phyloP scores from a whole-genome alignment of 2,329 filamentous ascomycete species.

The Aspergillus fumigatus region DNA sequence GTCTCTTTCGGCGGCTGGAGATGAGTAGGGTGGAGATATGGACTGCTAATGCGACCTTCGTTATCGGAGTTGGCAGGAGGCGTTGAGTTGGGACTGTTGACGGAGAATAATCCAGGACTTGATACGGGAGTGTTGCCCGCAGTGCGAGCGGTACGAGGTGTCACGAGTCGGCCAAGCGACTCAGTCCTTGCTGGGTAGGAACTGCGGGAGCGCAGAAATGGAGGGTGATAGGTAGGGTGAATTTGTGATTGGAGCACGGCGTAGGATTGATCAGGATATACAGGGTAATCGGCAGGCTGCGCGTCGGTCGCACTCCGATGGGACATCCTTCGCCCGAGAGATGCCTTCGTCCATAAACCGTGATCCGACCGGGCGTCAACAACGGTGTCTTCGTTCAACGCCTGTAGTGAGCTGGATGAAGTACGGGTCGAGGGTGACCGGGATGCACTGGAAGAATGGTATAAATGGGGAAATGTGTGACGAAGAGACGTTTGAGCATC shows the following conservation, averaged over 20 bases:
- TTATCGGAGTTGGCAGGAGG: slow-evolving; percentile 34
- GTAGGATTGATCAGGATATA: slow-evolving; percentile 48
- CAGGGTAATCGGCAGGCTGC: slow-evolving; percentile 34
- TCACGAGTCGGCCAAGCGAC: slow-evolving; percentile 14
- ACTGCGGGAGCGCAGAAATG: slow-evolving; percentile 38
- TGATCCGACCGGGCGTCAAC: slow-evolving; percentile 34
- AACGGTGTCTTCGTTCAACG: slow-evolving; percentile 36
- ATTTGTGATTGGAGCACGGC: slow-evolving; percentile 42
- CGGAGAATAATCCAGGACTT: slow-evolving; percentile 44
- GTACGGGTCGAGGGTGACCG: slow-evolving; percentile 35
- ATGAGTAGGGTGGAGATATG: slow-evolving; percentile 66
- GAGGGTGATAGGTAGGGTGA: slow-evolving; percentile 37
- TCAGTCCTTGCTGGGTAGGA: slow-evolving; percentile 41
- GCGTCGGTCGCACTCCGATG: slow-evolving; percentile 23
- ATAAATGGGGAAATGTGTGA: slow-evolving; percentile 29
- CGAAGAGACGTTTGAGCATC: slow-evolving; percentile 30
- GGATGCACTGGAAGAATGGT: slow-evolving; percentile 33
- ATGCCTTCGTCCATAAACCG: slow-evolving; percentile 17
- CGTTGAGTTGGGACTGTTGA: slow-evolving; percentile 28
- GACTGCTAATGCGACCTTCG: slow-evolving; percentile 46
- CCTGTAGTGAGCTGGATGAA: slow-evolving; percentile 40
- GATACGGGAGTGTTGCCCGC: slow-evolving; percentile 46
- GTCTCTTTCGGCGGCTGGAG: slow-evolving; percentile 75
- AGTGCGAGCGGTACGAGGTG: slow-evolving; percentile 33
- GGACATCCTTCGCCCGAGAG: slow-evolving; percentile 25